A percentile compares a stretch with the other conserved stretches of the same genome.
These are phyloP conservation scores for Fusarium sp. DNA, from an alignment of 2,329 filamentous ascomycete species.

Conservation along the genomic window DNA sequence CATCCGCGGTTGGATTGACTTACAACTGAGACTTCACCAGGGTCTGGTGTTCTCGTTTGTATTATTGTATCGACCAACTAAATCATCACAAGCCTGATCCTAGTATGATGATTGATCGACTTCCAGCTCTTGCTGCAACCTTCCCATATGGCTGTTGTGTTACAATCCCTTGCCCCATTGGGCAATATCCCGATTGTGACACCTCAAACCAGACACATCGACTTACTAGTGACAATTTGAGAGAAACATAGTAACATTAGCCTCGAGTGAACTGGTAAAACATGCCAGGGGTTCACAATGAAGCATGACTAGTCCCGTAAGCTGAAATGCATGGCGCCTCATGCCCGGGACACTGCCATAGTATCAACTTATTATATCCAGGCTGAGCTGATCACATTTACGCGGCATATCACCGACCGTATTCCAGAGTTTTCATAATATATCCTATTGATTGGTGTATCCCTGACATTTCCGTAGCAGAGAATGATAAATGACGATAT, in stretches of 20 bases:
- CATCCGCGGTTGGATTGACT: background rate
- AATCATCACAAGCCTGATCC: slow-evolving; percentile 16
- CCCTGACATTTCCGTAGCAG: background rate
- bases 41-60: background rate
- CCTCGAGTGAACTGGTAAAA: slow-evolving; percentile 14
- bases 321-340: slow-evolving; percentile 17
- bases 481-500: background rate
- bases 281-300: slow-evolving; percentile 3
- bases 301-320: background rate
- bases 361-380: slow-evolving; percentile 17
- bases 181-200: slow-evolving; percentile 24
- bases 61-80: background rate
- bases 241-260: slow-evolving; percentile 4
- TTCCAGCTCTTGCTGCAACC: slow-evolving; percentile 22
- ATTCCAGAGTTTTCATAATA: background rate
- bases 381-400: background rate
- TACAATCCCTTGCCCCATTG: slow-evolving; percentile 29
- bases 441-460: background rate
- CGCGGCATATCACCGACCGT: background rate
- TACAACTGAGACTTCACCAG: background rate
- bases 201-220: slow-evolving; percentile 26
- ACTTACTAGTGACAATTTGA: slow-evolving; percentile 1
- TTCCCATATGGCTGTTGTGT: slow-evolving; percentile 22
- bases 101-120: slow-evolving; percentile 26
- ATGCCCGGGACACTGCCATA: background rate